Conservation (phyloP, 1,284 basidiomycete species). For the Cutaneotrichosporon curvatum region DNA sequence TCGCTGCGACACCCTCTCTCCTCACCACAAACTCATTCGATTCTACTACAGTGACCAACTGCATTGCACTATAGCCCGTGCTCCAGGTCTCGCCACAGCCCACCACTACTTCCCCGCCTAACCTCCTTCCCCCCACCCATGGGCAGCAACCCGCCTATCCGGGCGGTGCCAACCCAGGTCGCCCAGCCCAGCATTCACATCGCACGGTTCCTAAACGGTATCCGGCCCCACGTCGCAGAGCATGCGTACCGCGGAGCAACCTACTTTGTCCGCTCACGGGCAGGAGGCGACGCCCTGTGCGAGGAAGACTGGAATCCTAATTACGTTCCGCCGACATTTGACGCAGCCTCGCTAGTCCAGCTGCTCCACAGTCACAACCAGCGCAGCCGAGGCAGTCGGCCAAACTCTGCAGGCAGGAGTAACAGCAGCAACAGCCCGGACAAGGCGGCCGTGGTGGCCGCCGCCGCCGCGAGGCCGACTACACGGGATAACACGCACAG, state of each 20-base stretch:
- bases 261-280: constrained; percentile 36
- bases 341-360: no score
- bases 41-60: neutral
- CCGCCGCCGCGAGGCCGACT: no score
- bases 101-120: neutral
- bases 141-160: constrained; percentile 17
- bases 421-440: no score
- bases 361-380: no score
- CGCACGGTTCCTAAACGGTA: constrained; percentile 5
- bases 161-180: constrained; percentile 8
- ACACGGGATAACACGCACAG: no score
- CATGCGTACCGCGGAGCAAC: constrained; percentile 13
- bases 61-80: neutral
- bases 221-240: constrained; percentile 3
- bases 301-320: constrained; percentile 16
- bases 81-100: neutral
- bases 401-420: no score
- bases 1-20: neutral
- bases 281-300: constrained; percentile 26
- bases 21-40: neutral
- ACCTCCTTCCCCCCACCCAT: neutral
- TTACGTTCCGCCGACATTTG: constrained; percentile 1
- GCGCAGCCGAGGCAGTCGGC: no score
- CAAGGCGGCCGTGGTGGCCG: no score
- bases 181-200: constrained; percentile 14